Conservation (phyloP, 225 moss, liverwort and hornwort species). For the Sphagnum contortum region DNA sequence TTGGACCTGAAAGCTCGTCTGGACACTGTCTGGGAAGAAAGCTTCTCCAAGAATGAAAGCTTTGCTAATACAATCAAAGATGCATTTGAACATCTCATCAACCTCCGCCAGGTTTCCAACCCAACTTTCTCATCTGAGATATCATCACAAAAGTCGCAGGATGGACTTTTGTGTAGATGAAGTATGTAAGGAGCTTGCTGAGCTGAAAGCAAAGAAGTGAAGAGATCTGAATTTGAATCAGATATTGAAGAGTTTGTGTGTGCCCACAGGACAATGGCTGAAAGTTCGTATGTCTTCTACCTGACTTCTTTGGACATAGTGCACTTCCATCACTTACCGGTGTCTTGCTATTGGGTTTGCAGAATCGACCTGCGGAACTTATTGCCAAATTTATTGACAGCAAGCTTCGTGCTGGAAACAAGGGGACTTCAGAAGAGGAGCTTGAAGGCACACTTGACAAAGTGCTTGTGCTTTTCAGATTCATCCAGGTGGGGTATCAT, state of each 20-base stretch:
- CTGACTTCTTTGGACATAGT: too few species aligned
- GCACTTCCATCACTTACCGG: neutral
- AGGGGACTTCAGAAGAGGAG: conserved; percentile 98
- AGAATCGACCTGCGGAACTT: conserved; percentile 98
- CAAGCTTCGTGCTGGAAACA: conserved; percentile 96
- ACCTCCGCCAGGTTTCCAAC: conserved; percentile 71
- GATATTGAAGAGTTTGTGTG: too few species aligned
- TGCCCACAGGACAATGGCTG: too few species aligned
- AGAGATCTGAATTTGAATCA: too few species aligned
- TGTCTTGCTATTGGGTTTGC: conserved; percentile 7
- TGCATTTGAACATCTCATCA: conserved; percentile 95
- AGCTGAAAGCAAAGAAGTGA: too few species aligned
- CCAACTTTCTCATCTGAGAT: too few species aligned
- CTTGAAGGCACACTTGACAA: conserved; percentile 94
- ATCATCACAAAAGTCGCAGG: too few species aligned
- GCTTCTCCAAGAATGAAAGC: conserved; percentile 82
- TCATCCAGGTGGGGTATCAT: conserved; percentile 58
- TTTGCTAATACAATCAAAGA: conserved; percentile 97
- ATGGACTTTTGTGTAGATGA: too few species aligned
- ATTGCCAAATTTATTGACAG: conserved; percentile 99
- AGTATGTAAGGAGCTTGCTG: too few species aligned
- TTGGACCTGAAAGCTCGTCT: conserved; percentile 92
- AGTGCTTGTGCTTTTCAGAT: conserved; percentile 98
- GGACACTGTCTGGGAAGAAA: conserved; percentile 91
- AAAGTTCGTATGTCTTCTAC: too few species aligned